These are phyloP conservation scores for Wallacemonas collosoma DNA, from an alignment of 208 protist genomes.

Conservation along the genomic window DNA sequence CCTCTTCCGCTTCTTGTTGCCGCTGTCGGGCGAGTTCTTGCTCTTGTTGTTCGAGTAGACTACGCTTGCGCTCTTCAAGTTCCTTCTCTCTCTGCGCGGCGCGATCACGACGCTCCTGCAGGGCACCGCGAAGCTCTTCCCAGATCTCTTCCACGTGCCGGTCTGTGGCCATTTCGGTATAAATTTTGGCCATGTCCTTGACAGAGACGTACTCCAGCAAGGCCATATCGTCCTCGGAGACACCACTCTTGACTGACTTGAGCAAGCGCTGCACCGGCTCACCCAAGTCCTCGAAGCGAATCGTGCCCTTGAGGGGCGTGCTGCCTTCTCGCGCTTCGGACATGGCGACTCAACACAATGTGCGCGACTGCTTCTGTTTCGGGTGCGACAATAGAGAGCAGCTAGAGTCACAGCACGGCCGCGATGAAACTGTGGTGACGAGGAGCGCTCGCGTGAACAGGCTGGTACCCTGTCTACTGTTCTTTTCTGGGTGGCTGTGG, in stretches of 20 bases:
- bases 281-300: conserved; percentile 85
- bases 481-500: too few species aligned
- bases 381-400: too few species aligned
- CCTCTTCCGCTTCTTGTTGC: conserved; percentile 44
- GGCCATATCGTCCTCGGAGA: conserved; percentile 77
- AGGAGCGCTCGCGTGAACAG: too few species aligned
- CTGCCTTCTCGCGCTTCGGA: background rate
- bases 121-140: conserved; percentile 53
- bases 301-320: conserved; percentile 32
- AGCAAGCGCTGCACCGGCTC: conserved; percentile 84
- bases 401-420: too few species aligned
- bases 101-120: conserved; percentile 55
- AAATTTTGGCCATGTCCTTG: conserved; percentile 89
- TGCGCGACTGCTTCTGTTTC: background rate
- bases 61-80: conserved; percentile 38
- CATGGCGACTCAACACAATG: background rate
- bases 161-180: conserved; percentile 69
- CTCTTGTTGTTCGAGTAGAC: conserved; percentile 36
- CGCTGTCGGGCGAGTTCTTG: conserved; percentile 36
- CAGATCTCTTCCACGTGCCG: conserved; percentile 79
- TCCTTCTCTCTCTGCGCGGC: conserved; percentile 44
- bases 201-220: conserved; percentile 82
- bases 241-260: conserved; percentile 55
- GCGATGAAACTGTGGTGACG: too few species aligned
- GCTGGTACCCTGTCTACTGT: too few species aligned